Evolutionary conservation across 192 early-diverging fungal genomes (phyloP), one percentile per base, ranked within the genome.

Genomic region (Dissophora ornata): DNA sequence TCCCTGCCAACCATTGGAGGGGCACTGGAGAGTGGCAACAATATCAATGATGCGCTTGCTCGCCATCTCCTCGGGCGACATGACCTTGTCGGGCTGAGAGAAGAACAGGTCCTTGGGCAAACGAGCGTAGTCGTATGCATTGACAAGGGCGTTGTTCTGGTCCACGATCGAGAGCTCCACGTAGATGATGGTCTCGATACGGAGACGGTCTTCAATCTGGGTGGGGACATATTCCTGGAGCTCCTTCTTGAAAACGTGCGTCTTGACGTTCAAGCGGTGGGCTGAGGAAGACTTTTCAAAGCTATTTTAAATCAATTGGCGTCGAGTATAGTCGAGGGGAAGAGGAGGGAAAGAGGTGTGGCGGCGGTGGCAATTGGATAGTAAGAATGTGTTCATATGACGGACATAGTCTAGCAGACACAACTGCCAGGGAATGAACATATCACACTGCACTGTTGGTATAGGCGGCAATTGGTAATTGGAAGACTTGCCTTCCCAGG

Each of bases 201-300:
- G 73, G 25, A 77, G 73, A 62, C 73, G 73, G 32, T 77, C 73
- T n/a, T 77, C 73, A 44, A 77, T 77, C 65, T 77, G 73, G 10
- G 73, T 77, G 16, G 73, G 73, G 21, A 77, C 36, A 46, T 77
- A 77, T 47, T 77, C 73, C 47, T 77, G 73, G 3, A 77, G 59
- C 53, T 77, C 73, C 58, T 77, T 77, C 38, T 77, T 77, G 53
- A 77, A 77, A 45, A 77, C 73, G 26, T 77, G 73, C 4, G 73
- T 77, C 64, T 77, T 77, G 33, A 77, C 73, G 59, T 77, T 77
- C 50, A 77, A 52, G 45, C 73, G 73, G 12, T 77, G 57, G 24
- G 64, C n/a, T 3, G 51, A 13, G 11, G 45, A 38, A 15, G 73
- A 53, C 47, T 53, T 62, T 44, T 22, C 40, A 34, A 74, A 32